Evolutionary conservation across 768 basidiomycete genomes (phyloP).

Genomic region (Termitomyces sp.): DNA sequence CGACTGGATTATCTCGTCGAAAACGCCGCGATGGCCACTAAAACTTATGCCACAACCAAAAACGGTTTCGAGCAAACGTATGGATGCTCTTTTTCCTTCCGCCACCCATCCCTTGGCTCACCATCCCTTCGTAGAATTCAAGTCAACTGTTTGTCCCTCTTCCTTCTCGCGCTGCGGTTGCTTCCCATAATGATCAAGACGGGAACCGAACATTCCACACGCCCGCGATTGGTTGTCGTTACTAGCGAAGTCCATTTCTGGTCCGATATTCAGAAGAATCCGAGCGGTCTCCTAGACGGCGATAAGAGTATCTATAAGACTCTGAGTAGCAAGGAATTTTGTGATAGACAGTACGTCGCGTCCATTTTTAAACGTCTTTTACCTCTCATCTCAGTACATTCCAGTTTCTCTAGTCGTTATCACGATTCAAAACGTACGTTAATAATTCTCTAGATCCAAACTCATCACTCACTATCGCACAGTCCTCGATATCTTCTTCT

Average conservation of each 20-base stretch:
- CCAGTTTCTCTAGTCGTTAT: background rate
- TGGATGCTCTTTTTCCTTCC: conserved; percentile 3
- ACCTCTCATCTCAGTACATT: background rate
- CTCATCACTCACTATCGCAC: conserved; percentile 10
- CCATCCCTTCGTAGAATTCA: conserved; percentile 34
- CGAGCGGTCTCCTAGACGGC: conserved; percentile 17
- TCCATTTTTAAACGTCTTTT: background rate
- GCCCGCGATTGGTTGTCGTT: conserved; percentile 41
- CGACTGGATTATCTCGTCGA: conserved; percentile 44
- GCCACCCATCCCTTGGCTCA: background rate
- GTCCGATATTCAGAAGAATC: conserved; percentile 21
- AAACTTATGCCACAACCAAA: conserved; percentile 23
- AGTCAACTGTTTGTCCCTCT: conserved; percentile 42
- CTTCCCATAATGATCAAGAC: conserved; percentile 42
- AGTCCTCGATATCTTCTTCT: conserved; percentile 40
- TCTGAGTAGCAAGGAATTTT: conserved; percentile 26
- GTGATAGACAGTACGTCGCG: conserved; percentile 2
- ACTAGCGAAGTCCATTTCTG: conserved; percentile 41
- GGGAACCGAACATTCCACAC: conserved; percentile 25
- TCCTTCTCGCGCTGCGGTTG: conserved; percentile 39
- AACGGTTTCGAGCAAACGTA: conserved; percentile 50
- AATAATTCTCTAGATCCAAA: background rate
- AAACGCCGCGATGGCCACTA: conserved; percentile 34
- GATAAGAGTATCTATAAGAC: conserved; percentile 14
- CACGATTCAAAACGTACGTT: background rate